These are phyloP conservation scores for Debaryomyces tyrocola DNA, from an alignment of 805 yeast genomes.

Conservation along the genomic window DNA sequence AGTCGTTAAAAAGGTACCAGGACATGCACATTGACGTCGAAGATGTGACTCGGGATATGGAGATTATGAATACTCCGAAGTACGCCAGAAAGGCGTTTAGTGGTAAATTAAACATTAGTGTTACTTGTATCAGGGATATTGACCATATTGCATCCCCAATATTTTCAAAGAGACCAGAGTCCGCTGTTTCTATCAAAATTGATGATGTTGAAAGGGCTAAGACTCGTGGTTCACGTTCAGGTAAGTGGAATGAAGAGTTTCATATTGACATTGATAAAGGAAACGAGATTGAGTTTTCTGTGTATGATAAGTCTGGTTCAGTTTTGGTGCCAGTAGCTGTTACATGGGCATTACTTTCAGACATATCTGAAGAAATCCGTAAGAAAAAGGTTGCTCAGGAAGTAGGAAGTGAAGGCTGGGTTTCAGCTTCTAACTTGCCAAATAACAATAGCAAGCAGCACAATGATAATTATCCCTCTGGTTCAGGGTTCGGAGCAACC, in stretches of 20 bases:
- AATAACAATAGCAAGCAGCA: constrained; percentile 9
- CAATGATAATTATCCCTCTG: not conserved
- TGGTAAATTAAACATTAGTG: constrained; percentile 73
- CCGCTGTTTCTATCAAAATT: constrained; percentile 72
- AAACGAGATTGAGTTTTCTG: constrained; percentile 85
- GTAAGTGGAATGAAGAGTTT: constrained; percentile 82
- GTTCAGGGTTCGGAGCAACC: constrained; percentile 8
- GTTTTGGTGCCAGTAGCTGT: constrained; percentile 83
- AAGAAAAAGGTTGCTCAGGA: constrained; percentile 81
- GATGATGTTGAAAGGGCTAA: constrained; percentile 85
- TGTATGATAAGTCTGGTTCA: constrained; percentile 75
- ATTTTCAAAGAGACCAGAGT: constrained; percentile 76
- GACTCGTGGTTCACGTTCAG: constrained; percentile 73
- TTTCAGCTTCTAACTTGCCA: constrained; percentile 65
- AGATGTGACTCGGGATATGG: constrained; percentile 65
- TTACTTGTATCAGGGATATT: constrained; percentile 80
- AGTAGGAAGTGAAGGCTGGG: constrained; percentile 79
- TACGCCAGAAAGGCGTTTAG: constrained; percentile 81
- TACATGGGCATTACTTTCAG: constrained; percentile 87
- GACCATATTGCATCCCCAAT: constrained; percentile 89
- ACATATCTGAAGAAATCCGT: constrained; percentile 92
- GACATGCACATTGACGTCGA: constrained; percentile 79
- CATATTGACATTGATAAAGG: constrained; percentile 83
- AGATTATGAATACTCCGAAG: constrained; percentile 64
- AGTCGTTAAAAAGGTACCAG: constrained; percentile 82